Evolutionary conservation across 306 rosid species (phyloP).

Genomic region (Quercus cerris): DNA sequence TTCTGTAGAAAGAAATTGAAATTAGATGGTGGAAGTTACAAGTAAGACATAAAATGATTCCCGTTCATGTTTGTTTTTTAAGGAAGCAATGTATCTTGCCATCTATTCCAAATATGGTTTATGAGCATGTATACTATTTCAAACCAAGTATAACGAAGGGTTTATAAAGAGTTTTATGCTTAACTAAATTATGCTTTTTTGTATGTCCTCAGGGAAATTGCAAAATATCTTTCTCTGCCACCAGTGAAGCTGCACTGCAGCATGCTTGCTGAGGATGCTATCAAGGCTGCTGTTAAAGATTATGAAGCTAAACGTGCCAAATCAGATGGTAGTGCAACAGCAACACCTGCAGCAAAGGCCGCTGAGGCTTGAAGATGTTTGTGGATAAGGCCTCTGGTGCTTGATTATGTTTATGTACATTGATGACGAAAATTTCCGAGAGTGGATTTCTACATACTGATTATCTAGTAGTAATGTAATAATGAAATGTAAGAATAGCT

Average conservation of each 20-base stretch:
- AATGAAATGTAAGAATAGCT: not conserved
- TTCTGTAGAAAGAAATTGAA: not conserved
- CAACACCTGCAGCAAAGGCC: constrained; percentile 33
- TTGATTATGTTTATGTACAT: not conserved
- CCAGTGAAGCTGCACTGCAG: constrained; percentile 99
- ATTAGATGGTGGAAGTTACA: not conserved
- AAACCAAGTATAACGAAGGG: not conserved
- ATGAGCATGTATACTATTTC: not conserved
- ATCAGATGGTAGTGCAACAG: constrained; percentile 14
- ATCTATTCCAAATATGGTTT: not conserved
- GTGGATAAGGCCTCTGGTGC: too few relatives aligned
- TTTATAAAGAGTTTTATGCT: not conserved
- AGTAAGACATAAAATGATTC: not conserved
- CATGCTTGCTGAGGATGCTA: constrained; percentile 99
- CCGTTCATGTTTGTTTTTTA: not conserved
- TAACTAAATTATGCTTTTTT: not conserved
- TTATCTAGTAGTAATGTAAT: not conserved
- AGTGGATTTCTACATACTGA: not conserved
- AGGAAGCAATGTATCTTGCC: not conserved
- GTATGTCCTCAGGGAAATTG: constrained; percentile 69
- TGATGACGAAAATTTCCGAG: constrained; percentile 14
- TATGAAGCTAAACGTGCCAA: constrained; percentile 61
- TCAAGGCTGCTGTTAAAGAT: constrained; percentile 96
- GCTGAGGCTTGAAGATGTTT: constrained; percentile 34
- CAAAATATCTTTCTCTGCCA: constrained; percentile 94